Conservation (phyloP, 352 stramenopile species). For the Phytophthora parvispora region DNA sequence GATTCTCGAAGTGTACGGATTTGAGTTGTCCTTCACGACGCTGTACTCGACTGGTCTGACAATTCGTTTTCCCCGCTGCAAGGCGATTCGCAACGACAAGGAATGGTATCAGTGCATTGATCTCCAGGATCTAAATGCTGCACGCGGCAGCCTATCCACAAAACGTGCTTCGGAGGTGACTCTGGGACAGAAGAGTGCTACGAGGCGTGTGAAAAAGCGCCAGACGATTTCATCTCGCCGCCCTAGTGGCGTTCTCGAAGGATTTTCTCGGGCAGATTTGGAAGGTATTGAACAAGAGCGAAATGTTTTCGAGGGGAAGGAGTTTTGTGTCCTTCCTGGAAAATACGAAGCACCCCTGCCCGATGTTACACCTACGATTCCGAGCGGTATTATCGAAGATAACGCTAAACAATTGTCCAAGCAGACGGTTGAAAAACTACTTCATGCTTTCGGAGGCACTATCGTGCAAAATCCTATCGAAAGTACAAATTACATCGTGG, state of each 20-base stretch:
- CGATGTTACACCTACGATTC: constrained; percentile 27
- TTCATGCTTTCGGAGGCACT: constrained; percentile 72
- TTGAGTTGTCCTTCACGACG: constrained; percentile 86
- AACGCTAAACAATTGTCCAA: constrained; percentile 61
- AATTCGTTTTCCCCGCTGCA: constrained; percentile 84
- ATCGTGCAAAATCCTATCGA: constrained; percentile 88
- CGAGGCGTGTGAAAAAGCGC: constrained; percentile 57
- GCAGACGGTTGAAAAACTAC: constrained; percentile 77
- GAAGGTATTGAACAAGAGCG: constrained; percentile 61
- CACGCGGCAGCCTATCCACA: constrained; percentile 66
- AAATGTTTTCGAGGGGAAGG: constrained; percentile 72
- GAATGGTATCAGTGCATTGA: constrained; percentile 86
- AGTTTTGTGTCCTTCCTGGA: constrained; percentile 86
- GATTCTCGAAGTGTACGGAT: constrained; percentile 88
- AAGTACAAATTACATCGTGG: constrained; percentile 75
- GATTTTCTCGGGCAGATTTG: constrained; percentile 74
- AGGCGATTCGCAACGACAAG: constrained; percentile 87
- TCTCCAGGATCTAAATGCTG: constrained; percentile 80
- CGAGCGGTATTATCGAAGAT: constrained; percentile 43
- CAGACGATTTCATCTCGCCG: constrained; percentile 17
- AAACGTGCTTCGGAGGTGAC: constrained; percentile 81
- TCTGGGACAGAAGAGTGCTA: constrained; percentile 69
- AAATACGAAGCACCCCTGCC: constrained; percentile 59
- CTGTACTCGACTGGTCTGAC: constrained; percentile 87
- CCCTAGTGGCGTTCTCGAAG: constrained; percentile 54